phyloP scores from a whole-genome alignment of 495 filamentous ascomycete genomes.

The Hypoxylon fuscum region DNA sequence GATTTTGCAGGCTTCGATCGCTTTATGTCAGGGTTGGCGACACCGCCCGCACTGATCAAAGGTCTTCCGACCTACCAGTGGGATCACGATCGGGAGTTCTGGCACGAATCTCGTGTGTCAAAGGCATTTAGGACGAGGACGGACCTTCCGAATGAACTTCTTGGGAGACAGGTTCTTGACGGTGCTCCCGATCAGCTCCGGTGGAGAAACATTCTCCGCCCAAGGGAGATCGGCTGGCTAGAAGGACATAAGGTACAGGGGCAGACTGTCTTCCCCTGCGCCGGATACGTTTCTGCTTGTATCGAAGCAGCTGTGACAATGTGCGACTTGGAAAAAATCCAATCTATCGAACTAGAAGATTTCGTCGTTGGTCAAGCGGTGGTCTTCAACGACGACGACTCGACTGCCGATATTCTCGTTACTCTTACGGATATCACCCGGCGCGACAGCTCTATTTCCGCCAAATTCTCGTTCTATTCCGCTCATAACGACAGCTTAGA shows the following conservation, averaged over 20 bases:
- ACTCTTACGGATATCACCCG: no score
- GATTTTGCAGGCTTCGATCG: conserved; percentile 20
- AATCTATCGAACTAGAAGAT: no score
- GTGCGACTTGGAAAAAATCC: background rate
- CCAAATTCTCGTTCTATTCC: conserved; percentile 8
- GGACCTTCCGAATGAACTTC: conserved; percentile 51
- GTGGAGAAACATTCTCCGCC: conserved; percentile 56
- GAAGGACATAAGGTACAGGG: conserved; percentile 51
- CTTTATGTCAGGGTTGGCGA: conserved; percentile 27
- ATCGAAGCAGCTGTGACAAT: conserved; percentile 46
- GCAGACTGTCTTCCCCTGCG: conserved; percentile 62
- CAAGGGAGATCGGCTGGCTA: conserved; percentile 57
- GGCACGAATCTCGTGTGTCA: conserved; percentile 56
- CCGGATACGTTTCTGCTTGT: conserved; percentile 60
- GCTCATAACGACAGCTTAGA: background rate
- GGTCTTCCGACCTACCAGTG: conserved; percentile 60
- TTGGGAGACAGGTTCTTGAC: conserved; percentile 53
- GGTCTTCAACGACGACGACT: no score
- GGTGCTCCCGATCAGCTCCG: no score
- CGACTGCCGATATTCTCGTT: no score
- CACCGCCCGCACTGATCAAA: conserved; percentile 32
- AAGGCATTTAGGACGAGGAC: conserved; percentile 1
- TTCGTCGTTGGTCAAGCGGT: no score
- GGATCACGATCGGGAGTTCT: conserved; percentile 55
- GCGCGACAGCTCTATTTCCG: conserved; percentile 5